Percentiles rank a stretch among this genome's conserved stretches.
Conservation (phyloP, 257 asterid species). For the Solanum sejunctum region DNA sequence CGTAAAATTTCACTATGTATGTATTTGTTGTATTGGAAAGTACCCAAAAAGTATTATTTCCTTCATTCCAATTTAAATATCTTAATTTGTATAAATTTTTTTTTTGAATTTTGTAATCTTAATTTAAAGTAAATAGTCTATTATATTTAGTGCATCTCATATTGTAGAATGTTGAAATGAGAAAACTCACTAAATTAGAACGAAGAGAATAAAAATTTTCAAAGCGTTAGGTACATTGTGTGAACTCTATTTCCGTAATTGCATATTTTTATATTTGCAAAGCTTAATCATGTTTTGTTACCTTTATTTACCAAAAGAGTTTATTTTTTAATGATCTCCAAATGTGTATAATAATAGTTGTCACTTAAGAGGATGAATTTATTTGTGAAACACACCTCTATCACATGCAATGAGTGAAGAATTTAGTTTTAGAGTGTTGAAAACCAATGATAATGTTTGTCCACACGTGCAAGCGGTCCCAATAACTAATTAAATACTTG, state of each 20-base stretch:
- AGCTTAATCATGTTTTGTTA: not conserved
- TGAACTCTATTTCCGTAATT: no score
- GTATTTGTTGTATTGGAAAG: not conserved
- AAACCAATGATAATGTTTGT: not conserved
- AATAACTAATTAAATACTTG: not conserved
- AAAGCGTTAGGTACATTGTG: no score
- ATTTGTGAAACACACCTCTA: not conserved
- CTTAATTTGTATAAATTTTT: no score
- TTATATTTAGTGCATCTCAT: no score
- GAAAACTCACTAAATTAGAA: no score
- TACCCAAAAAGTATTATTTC: not conserved
- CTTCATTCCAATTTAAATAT: no score
- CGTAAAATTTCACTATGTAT: no score
- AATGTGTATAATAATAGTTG: not conserved
- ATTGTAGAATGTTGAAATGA: no score
- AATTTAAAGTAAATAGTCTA: no score
- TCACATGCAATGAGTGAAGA: conserved; percentile 6
- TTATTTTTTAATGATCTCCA: not conserved
- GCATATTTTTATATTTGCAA: not conserved
- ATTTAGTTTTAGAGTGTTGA: not conserved
- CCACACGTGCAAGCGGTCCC: conserved; percentile 27
- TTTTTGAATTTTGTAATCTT: no score
- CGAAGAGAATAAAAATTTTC: no score
- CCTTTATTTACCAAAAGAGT: not conserved
- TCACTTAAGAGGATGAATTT: not conserved